Evolutionary conservation across 1,284 basidiomycete species (phyloP).

Genomic region (Ceratobasidium papillatum): DNA sequence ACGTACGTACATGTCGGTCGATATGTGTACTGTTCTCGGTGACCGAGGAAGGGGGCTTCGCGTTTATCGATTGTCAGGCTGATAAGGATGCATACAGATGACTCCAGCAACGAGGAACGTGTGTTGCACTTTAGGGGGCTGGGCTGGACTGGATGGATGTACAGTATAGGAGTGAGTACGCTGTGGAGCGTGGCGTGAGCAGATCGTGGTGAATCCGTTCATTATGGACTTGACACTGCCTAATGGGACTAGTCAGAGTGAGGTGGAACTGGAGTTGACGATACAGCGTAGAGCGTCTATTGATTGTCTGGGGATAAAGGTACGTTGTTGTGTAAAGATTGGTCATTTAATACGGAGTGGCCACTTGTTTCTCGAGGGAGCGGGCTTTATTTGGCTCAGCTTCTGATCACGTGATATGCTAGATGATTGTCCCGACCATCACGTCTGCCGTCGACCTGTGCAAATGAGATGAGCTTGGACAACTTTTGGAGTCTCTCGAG

Average conservation of each 20-base stretch:
- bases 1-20: neutral
- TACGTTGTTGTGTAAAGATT: neutral
- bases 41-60: neutral
- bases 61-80: neutral
- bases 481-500: neutral
- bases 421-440: neutral
- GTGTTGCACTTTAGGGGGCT: too few relatives aligned
- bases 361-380: neutral
- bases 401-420: neutral
- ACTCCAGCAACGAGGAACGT: slow-evolving; percentile 4
- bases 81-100: neutral
- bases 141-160: too few relatives aligned
- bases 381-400: slow-evolving; percentile 5
- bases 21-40: neutral
- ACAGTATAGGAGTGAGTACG: too few relatives aligned
- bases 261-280: slow-evolving; percentile 15
- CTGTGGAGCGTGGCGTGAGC: neutral
- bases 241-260: neutral
- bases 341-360: neutral
- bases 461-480: neutral
- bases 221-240: slow-evolving; percentile 1
- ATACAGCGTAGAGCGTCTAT: neutral
- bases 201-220: neutral
- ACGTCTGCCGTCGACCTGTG: neutral
- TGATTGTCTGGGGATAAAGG: neutral